These are phyloP conservation scores for Nicotiana otophora DNA, from an alignment of 257 asterid species.

Conservation along the genomic window DNA sequence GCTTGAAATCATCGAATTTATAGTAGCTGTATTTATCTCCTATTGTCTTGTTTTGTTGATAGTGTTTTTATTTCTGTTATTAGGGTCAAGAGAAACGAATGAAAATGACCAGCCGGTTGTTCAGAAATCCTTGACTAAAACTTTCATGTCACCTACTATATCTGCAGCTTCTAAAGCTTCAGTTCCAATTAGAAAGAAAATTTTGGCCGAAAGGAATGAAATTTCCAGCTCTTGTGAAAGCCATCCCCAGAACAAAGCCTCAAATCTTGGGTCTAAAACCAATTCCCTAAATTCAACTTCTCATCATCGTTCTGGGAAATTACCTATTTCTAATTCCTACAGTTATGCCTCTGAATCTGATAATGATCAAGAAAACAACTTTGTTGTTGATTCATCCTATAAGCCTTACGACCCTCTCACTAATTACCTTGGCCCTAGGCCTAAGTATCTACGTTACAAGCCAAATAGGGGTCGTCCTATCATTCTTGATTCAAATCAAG, in stretches of 20 bases:
- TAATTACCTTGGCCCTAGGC: conserved; percentile 63
- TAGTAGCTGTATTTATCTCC: background rate
- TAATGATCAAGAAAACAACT: conserved; percentile 19
- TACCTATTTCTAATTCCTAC: conserved; percentile 2
- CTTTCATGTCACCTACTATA: conserved; percentile 58
- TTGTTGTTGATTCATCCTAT: conserved; percentile 22
- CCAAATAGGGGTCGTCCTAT: conserved; percentile 49
- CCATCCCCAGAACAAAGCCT: conserved; percentile 9
- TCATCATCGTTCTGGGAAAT: conserved; percentile 3
- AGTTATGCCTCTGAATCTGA: conserved; percentile 18
- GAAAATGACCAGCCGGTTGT: conserved; percentile 43
- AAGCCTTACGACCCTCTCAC: conserved; percentile 50
- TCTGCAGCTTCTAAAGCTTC: conserved; percentile 58
- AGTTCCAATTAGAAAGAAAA: conserved; percentile 37
- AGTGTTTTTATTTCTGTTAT: conserved; percentile 7
- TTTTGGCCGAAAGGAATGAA: conserved; percentile 49
- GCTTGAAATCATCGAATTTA: background rate
- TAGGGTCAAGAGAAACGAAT: conserved; percentile 43
- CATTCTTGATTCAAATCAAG: conserved; percentile 21
- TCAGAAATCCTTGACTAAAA: conserved; percentile 28
- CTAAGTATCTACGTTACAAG: conserved; percentile 59
- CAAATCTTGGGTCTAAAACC: conserved; percentile 9
- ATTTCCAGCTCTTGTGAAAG: conserved; percentile 15
- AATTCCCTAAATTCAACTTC: conserved; percentile 1
- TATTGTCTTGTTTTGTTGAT: background rate